Conservation (phyloP, 768 basidiomycete genomes). For the Leucocoprinus sp. region DNA sequence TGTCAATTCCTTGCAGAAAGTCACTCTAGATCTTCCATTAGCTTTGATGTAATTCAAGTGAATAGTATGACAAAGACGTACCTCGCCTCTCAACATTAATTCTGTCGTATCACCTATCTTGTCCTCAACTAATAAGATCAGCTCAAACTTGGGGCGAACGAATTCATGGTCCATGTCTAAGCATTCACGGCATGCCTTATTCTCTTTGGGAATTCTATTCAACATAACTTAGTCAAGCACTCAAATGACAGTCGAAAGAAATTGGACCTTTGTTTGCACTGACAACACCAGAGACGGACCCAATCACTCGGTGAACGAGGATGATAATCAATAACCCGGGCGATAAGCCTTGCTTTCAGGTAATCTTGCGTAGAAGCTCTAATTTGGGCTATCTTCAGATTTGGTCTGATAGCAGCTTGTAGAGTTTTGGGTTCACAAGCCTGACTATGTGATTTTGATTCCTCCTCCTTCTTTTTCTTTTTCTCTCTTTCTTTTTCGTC, state of each 20-base stretch:
- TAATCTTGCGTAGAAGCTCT: constrained; percentile 23
- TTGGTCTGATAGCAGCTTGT: not conserved
- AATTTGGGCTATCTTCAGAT: constrained; percentile 29
- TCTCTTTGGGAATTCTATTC: constrained; percentile 34
- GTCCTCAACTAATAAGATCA: constrained; percentile 48
- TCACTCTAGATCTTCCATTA: constrained; percentile 25
- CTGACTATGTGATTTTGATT: too few relatives aligned
- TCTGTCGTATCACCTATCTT: constrained; percentile 31
- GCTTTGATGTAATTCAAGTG: not conserved
- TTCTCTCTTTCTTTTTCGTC: not conserved
- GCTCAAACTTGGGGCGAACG: constrained; percentile 37
- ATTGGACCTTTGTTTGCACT: constrained; percentile 44
- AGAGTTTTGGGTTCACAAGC: not conserved
- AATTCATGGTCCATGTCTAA: constrained; percentile 44
- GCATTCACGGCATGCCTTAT: constrained; percentile 42
- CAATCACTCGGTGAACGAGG: constrained; percentile 43
- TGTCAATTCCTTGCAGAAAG: constrained; percentile 36
- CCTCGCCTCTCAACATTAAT: constrained; percentile 43
- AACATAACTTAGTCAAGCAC: not conserved
- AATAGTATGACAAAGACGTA: constrained; percentile 15
- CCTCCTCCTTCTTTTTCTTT: not conserved
- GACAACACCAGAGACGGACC: constrained; percentile 40
- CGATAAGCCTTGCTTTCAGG: constrained; percentile 34
- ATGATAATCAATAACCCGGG: constrained; percentile 46
- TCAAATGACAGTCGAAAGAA: not conserved